A percentile compares a stretch with the other conserved stretches of the same genome.
These are phyloP conservation scores for Haematococcus sp. DNA, from an alignment of 139 green algal genomes.

Conservation along the genomic window DNA sequence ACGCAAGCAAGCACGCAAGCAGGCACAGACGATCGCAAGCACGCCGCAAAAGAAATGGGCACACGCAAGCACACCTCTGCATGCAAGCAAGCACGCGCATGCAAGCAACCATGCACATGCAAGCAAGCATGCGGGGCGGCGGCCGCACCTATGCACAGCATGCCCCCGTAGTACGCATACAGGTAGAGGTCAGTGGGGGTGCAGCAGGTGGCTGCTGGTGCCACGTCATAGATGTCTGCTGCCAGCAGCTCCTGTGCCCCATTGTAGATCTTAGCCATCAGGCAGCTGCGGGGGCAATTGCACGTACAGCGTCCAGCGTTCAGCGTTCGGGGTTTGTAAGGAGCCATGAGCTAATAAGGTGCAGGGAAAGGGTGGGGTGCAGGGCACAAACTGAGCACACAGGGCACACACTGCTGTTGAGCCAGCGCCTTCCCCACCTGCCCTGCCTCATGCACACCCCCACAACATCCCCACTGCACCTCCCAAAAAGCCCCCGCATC, in stretches of 20 bases:
- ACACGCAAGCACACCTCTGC: too few relatives aligned
- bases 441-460: background rate
- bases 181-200: conserved; percentile 81
- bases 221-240: conserved; percentile 70
- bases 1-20: too few relatives aligned
- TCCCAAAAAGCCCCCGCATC: too few relatives aligned
- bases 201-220: conserved; percentile 61
- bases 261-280: conserved; percentile 76
- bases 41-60: too few relatives aligned
- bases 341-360: background rate
- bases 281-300: conserved; percentile 53
- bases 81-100: background rate
- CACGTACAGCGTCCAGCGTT: background rate
- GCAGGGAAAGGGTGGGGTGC: background rate
- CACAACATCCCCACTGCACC: too few relatives aligned
- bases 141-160: conserved; percentile 67
- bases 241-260: conserved; percentile 55
- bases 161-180: conserved; percentile 93
- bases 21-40: too few relatives aligned
- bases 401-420: background rate
- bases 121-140: background rate
- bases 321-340: background rate
- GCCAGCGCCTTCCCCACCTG: background rate
- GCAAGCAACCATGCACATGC: background rate
- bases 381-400: background rate